Evolutionary conservation across 2,329 filamentous ascomycete species (phyloP).

Genomic region (Coleophoma cylindrospora): DNA sequence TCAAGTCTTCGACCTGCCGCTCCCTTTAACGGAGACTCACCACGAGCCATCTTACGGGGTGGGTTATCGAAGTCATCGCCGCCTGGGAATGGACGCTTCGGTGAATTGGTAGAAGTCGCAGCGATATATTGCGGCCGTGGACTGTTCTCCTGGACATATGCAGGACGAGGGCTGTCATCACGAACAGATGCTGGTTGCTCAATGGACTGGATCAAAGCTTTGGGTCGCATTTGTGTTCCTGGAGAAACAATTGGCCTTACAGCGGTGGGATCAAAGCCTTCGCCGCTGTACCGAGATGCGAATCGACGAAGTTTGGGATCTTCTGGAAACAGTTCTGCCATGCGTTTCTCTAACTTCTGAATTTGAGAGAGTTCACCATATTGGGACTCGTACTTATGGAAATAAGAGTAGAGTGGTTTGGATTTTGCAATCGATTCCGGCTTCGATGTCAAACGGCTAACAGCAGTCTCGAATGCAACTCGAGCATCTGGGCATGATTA

Average conservation of each 20-base stretch:
- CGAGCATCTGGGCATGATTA: slow-evolving; percentile 64
- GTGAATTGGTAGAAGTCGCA: slow-evolving; percentile 24
- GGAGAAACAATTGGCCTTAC: slow-evolving; percentile 83
- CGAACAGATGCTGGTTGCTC: slow-evolving; percentile 43
- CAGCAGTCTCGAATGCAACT: slow-evolving; percentile 92
- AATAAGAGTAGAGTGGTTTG: slow-evolving; percentile 82
- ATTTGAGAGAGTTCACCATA: slow-evolving; percentile 93
- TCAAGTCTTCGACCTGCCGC: slow-evolving; percentile 81
- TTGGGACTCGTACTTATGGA: slow-evolving; percentile 91
- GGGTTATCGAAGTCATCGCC: slow-evolving; percentile 68
- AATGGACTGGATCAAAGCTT: slow-evolving; percentile 44
- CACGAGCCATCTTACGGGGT: slow-evolving; percentile 80
- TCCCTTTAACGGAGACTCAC: slow-evolving; percentile 90
- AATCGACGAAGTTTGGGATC: slow-evolving; percentile 76
- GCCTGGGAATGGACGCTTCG: slow-evolving; percentile 33
- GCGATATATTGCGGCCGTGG: slow-evolving; percentile 23
- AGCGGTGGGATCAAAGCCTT: slow-evolving; percentile 75
- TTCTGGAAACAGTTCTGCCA: slow-evolving; percentile 89
- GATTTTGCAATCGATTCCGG: slow-evolving; percentile 69
- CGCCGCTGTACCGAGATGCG: slow-evolving; percentile 66
- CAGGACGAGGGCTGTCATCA: slow-evolving; percentile 23
- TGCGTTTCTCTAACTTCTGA: slow-evolving; percentile 82
- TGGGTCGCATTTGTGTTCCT: slow-evolving; percentile 68
- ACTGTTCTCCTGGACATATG: slow-evolving; percentile 24
- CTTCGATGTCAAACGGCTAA: slow-evolving; percentile 75